These are phyloP conservation scores for Suillus fuscotomentosus DNA, from an alignment of 768 basidiomycete species.

Conservation along the genomic window DNA sequence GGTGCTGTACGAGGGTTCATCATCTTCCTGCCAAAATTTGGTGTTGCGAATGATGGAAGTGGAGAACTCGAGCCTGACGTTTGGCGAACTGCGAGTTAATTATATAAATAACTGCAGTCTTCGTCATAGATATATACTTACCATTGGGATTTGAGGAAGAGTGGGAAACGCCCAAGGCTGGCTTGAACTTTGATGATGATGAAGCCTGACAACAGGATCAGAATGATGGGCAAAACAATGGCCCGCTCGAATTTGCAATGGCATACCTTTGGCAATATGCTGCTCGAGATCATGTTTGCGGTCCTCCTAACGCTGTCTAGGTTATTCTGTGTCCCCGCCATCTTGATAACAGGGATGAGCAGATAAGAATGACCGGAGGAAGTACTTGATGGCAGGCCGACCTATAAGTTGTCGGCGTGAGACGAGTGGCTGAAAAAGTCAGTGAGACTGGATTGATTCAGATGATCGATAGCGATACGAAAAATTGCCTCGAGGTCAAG, in stretches of 20 bases:
- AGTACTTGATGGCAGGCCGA: background rate
- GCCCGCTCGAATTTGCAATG: background rate
- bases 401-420: constrained; percentile 7
- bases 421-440: constrained; percentile 1
- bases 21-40: constrained; percentile 37
- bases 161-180: constrained; percentile 27
- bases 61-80: constrained; percentile 15
- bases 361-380: background rate
- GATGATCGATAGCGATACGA: constrained; percentile 1
- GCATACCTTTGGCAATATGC: background rate
- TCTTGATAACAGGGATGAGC: background rate
- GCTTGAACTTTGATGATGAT: constrained; percentile 46
- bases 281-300: background rate
- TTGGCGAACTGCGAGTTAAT: constrained; percentile 22
- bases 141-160: background rate
- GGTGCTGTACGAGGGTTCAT: background rate
- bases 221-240: background rate
- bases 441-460: constrained; percentile 1
- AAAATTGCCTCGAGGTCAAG: constrained; percentile 1
- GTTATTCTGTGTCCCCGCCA: background rate
- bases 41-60: constrained; percentile 45
- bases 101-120: background rate
- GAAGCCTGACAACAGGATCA: background rate
- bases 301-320: background rate
- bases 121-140: background rate